A percentile compares a stretch with the other conserved stretches of the same genome.
phyloP scores from a whole-genome alignment of 495 filamentous ascomycete species.

The Bacidia gigantensis region DNA sequence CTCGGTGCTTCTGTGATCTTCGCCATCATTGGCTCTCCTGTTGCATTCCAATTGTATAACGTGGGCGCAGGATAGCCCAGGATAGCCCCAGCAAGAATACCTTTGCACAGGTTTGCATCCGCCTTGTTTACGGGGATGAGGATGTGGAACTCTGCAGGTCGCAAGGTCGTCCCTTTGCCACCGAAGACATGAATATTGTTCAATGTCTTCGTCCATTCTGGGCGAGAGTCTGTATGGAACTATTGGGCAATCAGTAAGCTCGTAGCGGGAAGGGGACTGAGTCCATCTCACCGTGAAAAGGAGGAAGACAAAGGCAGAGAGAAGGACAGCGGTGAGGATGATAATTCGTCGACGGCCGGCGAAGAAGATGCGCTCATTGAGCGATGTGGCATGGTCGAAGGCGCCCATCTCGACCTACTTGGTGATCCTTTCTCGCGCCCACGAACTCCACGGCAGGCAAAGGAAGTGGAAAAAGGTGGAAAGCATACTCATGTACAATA shows the following conservation, averaged over 20 bases:
- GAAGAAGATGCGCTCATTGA: not conserved
- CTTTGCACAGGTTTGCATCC: constrained; percentile 8
- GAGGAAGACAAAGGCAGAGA: not conserved
- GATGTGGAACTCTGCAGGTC: constrained; percentile 23
- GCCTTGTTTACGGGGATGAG: constrained; percentile 7
- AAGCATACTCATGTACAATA: too few relatives aligned
- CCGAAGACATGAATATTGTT: not conserved
- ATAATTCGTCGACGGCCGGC: not conserved
- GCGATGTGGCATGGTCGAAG: too few relatives aligned
- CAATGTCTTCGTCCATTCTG: not conserved
- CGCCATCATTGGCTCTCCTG: constrained; percentile 3
- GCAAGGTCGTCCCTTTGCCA: constrained; percentile 8
- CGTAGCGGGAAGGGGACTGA: too few relatives aligned
- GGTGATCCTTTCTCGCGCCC: too few relatives aligned
- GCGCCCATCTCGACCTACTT: too few relatives aligned
- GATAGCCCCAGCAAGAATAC: constrained; percentile 2
- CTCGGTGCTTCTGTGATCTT: constrained; percentile 6
- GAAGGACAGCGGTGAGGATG: not conserved
- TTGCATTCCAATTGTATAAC: constrained; percentile 5
- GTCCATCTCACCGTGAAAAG: not conserved
- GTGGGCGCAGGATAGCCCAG: constrained; percentile 6
- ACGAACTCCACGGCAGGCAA: too few relatives aligned
- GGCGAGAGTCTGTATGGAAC: not conserved
- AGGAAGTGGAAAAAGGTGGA: too few relatives aligned
- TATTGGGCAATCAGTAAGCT: not conserved